These are phyloP conservation scores for Saturnispora halmiae DNA, from an alignment of 805 yeast genomes.

Conservation along the genomic window DNA sequence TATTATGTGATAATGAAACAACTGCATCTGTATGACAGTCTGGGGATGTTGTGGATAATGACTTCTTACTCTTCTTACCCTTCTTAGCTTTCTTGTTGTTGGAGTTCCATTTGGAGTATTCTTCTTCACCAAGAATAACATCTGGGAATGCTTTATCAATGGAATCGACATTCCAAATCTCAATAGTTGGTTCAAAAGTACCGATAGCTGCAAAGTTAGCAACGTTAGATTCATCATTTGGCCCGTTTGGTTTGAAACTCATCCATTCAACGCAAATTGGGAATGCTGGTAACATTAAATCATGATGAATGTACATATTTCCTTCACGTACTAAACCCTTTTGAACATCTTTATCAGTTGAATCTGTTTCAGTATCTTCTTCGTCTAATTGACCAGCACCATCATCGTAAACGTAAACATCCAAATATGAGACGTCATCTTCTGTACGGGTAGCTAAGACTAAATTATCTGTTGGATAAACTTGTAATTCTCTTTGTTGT, in stretches of 20 bases:
- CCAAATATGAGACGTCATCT: constrained; percentile 86
- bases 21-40: constrained; percentile 89
- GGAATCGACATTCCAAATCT: constrained; percentile 90
- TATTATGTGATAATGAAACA: constrained; percentile 76
- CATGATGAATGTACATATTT: constrained; percentile 88
- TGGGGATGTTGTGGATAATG: constrained; percentile 37
- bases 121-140: constrained; percentile 76
- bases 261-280: constrained; percentile 97
- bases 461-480: constrained; percentile 84
- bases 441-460: constrained; percentile 90
- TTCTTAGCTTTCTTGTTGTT: constrained; percentile 29
- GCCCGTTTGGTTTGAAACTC: constrained; percentile 54
- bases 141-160: constrained; percentile 94
- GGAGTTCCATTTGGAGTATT: constrained; percentile 23
- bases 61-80: constrained; percentile 40
- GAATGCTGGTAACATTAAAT: constrained; percentile 92
- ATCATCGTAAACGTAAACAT: constrained; percentile 90
- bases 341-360: constrained; percentile 62
- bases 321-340: constrained; percentile 64
- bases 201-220: constrained; percentile 96
- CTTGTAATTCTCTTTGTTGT: constrained; percentile 76
- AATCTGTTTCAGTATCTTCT: constrained; percentile 58
- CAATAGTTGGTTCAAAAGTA: constrained; percentile 95
- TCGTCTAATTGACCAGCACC: constrained; percentile 58
- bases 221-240: constrained; percentile 36